Evolutionary conservation across 192 early-diverging fungal genomes (phyloP), one percentile per base, ranked within the genome.

Genomic region (Pilobolus umbonatus): DNA sequence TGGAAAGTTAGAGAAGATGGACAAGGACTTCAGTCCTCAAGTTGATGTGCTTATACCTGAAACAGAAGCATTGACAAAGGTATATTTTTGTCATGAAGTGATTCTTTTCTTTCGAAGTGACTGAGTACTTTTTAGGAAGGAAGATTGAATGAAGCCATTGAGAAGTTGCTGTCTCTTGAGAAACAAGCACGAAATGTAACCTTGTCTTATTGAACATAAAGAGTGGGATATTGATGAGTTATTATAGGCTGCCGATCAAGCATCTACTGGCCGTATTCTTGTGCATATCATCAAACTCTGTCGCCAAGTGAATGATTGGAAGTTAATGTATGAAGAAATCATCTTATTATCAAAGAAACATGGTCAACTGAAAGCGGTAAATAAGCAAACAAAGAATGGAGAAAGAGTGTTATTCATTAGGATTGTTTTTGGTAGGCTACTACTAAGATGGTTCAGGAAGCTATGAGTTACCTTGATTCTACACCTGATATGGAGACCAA

Each of bases 341-440:
- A 83, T 89, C 10, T 67, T 93, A 22, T 75, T 99, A 53, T 88
- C 93, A n/a, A 99, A 99, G 76, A 96, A 96, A 67, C 91, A 96
- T 76, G 97, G 92, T 19, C 87, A 96, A 62, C 75, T 99, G 64
- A 97, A 98, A 73, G 77, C 78, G 60, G 86, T 88, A 64, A 50
- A 68, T 51, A 54, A 15, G 24, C 0, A n/a, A 22, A 50, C 1
- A 50, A 31, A 50, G 3, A 38, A 4, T 35, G 10, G 17, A 40
- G 17, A 12, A 24, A 53, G 11, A 52, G 3, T 38, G 35, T 25
- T 5, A n/a, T 15, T 5, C 17, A 24, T 28, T 44, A n/a, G 45
- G 17, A 35, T 26, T 30, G 11, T 60, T 28, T 49, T 55, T 35
- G 15, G 35, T 71, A 93, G 89, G 93, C 97, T 36, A 91, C 93